Evolutionary conservation across 2,329 filamentous ascomycete genomes (phyloP), one percentile per base, ranked within the genome.

Genomic region (Clarireedia homoeocarpa): DNA sequence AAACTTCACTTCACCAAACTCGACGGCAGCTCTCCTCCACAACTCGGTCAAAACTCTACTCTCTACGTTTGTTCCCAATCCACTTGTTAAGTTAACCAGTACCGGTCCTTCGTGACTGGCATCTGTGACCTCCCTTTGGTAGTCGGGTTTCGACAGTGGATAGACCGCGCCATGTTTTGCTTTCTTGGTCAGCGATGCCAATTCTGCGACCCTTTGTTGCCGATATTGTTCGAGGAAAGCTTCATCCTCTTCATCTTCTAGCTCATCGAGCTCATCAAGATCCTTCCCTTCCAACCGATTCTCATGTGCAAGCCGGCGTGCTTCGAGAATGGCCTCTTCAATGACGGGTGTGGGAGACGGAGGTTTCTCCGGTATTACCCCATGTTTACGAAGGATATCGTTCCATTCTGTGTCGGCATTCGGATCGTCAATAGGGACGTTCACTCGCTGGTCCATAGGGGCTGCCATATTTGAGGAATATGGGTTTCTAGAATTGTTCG

Each of bases 321-420:
- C 94, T 74, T 96, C 89, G 20, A 86, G 72, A 48, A 99, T 82
- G 4, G 94, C 94, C 76, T 97, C 92, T 74, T 99, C 88, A 66
- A 99, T 96, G 75, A 96, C 86, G 6, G 91, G 91, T 2, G 94
- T 96, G 2, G 94, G 94, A 47, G 92, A 96, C 3, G 91, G 91
- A 0, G 92, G 91, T 71, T 96, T 97, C 71, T 97, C 91, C n/a
- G 94, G 94, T 60, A 99, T 97, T 63, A 99, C 80, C 63, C 91
- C 90, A 76, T 99, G 91, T 72, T 95, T 95, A 65, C 94, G 89
- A 57, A 99, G 84, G 68, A 99, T 99, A 65, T 99, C 94, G 71
- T 99, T 99, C 94, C 94, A 99, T 85, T 99, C 94, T 61, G 94
- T 99, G 71, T 99, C 94, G 61, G 91, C 94, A 69, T 97, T 95